Conservation (phyloP, 371 early-diverging fungal genomes). For the Mucor ambiguus region DNA sequence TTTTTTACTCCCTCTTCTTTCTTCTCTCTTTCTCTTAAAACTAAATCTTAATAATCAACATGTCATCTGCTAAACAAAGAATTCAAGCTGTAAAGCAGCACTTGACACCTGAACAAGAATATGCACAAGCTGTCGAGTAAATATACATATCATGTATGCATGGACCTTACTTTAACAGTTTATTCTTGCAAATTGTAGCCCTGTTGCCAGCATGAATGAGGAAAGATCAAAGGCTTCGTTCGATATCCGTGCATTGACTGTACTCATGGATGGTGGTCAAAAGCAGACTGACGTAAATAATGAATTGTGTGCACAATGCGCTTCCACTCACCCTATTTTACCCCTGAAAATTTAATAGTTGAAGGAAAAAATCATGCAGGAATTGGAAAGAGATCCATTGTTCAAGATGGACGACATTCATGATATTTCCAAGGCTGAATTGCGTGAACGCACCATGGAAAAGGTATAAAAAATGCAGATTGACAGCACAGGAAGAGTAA, state of each 20-base stretch:
- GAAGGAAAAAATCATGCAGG: constrained; percentile 82
- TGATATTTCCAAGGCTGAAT: constrained; percentile 74
- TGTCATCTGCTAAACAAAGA: constrained; percentile 21
- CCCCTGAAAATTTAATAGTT: constrained; percentile 36
- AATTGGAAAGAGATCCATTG: constrained; percentile 88
- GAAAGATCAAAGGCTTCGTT: constrained; percentile 83
- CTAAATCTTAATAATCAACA: not conserved
- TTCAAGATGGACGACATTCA: constrained; percentile 83
- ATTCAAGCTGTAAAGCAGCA: constrained; percentile 29
- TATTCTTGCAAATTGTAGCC: constrained; percentile 23
- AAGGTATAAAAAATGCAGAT: constrained; percentile 48
- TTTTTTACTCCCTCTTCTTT: not conserved
- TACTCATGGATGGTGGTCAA: constrained; percentile 82
- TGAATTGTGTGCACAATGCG: too few relatives aligned
- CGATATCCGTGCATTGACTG: constrained; percentile 76
- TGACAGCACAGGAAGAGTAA: not conserved
- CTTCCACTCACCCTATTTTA: not conserved
- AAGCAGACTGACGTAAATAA: constrained; percentile 57
- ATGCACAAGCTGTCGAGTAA: constrained; percentile 38
- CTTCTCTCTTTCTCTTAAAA: not conserved
- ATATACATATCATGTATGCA: not conserved
- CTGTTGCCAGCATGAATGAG: constrained; percentile 52
- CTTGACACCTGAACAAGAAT: constrained; percentile 24
- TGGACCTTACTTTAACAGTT: constrained; percentile 21
- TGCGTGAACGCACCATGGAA: constrained; percentile 88